phyloP scores from a whole-genome alignment of 495 filamentous ascomycete species.

The Neurospora cerealis region DNA sequence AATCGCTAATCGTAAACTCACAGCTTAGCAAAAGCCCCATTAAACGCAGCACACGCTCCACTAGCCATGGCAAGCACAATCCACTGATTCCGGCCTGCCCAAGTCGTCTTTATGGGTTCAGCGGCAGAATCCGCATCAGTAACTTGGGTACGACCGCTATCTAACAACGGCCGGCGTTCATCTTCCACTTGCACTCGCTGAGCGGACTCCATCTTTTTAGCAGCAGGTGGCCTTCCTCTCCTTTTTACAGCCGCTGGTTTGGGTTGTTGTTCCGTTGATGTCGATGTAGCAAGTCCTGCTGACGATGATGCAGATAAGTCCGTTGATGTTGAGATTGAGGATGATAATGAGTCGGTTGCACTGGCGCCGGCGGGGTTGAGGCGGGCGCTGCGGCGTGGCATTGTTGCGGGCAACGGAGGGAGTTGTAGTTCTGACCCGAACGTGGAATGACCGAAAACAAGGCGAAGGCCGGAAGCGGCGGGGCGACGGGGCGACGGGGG shows the following conservation, averaged over 20 bases:
- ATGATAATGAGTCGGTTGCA: background rate
- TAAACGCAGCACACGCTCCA: constrained; percentile 84
- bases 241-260: background rate
- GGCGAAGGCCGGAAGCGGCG: background rate
- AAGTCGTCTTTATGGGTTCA: constrained; percentile 10
- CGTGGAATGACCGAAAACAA: background rate
- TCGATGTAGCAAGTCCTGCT: background rate
- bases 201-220: background rate
- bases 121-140: background rate
- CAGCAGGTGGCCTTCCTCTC: background rate
- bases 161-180: constrained; percentile 13
- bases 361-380: background rate
- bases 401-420: background rate
- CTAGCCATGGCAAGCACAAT: constrained; percentile 72
- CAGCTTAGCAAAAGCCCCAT: constrained; percentile 95
- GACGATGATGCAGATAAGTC: background rate
- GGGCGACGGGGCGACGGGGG: background rate
- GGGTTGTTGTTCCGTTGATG: background rate
- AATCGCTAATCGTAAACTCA: constrained; percentile 29
- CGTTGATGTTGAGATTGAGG: background rate
- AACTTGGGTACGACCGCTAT: background rate
- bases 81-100: constrained; percentile 49
- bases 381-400: background rate
- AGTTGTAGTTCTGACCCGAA: too few relatives aligned
- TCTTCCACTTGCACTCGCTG: background rate